phyloP scores from a whole-genome alignment of 331 rosid genomes.

The Ulmus americana region DNA sequence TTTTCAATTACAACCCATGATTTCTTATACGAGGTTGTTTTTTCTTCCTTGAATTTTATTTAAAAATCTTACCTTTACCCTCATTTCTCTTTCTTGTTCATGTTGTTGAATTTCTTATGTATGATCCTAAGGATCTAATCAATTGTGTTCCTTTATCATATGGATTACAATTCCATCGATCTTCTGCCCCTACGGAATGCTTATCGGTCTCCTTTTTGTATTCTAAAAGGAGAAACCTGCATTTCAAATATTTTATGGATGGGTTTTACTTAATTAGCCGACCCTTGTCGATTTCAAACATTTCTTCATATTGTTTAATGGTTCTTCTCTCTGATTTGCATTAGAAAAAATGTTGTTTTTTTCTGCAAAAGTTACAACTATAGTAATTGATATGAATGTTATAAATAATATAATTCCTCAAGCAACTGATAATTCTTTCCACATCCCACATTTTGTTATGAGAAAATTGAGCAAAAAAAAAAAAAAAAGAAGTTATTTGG shows the following conservation, averaged over 20 bases:
- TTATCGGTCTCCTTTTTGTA: background rate
- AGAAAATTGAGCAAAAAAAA: background rate
- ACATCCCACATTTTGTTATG: background rate
- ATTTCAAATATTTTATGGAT: slow-evolving; percentile 2
- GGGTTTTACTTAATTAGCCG: background rate
- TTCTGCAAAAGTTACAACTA: background rate
- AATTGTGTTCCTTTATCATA: slow-evolving; percentile 6
- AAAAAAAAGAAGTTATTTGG: too few relatives aligned
- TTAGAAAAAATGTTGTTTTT: slow-evolving; percentile 7
- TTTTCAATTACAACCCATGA: background rate
- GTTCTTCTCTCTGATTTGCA: background rate
- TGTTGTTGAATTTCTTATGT: background rate
- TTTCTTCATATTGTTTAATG: background rate
- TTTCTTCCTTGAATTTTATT: slow-evolving; percentile 2
- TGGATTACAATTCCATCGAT: background rate
- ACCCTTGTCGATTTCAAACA: background rate
- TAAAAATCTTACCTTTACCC: slow-evolving; percentile 7
- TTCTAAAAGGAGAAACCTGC: slow-evolving; percentile 4
- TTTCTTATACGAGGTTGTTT: slow-evolving; percentile 5
- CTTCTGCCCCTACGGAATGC: slow-evolving; percentile 13
- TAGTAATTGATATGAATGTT: background rate
- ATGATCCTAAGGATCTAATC: slow-evolving; percentile 24
- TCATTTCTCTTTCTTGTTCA: slow-evolving; percentile 4
- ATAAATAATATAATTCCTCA: background rate
- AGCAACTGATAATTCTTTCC: background rate